Conservation (phyloP, 371 early-diverging fungal species). For the Syncephalastrum racemosum region DNA sequence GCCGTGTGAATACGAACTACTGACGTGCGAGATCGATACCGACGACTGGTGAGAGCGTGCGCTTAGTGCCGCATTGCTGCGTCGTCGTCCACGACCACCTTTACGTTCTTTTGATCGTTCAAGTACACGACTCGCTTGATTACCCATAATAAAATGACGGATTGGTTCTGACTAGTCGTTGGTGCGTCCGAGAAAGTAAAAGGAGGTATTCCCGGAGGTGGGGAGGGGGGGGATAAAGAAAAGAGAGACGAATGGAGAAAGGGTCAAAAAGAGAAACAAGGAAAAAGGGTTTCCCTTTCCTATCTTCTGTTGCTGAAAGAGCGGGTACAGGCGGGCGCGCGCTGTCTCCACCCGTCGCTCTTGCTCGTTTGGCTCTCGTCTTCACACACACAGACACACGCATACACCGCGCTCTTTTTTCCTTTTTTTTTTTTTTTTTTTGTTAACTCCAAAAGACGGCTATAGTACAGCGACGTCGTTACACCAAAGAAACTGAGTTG, state of each 20-base stretch:
- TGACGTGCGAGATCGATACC: constrained; percentile 13
- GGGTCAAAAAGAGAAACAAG: neutral
- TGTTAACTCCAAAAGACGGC: too few relatives aligned
- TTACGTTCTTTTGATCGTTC: constrained; percentile 35
- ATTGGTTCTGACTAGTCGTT: neutral
- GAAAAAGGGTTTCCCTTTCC: neutral
- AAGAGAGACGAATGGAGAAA: constrained; percentile 7
- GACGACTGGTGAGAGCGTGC: constrained; percentile 18
- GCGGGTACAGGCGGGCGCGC: too few relatives aligned
- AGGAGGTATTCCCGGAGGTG: neutral
- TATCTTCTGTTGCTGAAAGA: too few relatives aligned
- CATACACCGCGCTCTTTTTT: too few relatives aligned
- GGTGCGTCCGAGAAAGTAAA: neutral
- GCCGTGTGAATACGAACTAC: constrained; percentile 20
- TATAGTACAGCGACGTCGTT: too few relatives aligned
- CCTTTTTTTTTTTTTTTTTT: too few relatives aligned
- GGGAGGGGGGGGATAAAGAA: constrained; percentile 2
- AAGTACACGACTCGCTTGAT: constrained; percentile 45
- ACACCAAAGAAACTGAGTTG: too few relatives aligned
- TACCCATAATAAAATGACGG: constrained; percentile 29
- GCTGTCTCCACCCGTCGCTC: too few relatives aligned
- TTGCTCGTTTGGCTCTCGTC: too few relatives aligned
- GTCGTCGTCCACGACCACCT: constrained; percentile 26
- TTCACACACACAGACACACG: too few relatives aligned
- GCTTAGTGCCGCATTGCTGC: constrained; percentile 38